Conservation (phyloP, 345 rosid species). For the Acer saccharum region DNA sequence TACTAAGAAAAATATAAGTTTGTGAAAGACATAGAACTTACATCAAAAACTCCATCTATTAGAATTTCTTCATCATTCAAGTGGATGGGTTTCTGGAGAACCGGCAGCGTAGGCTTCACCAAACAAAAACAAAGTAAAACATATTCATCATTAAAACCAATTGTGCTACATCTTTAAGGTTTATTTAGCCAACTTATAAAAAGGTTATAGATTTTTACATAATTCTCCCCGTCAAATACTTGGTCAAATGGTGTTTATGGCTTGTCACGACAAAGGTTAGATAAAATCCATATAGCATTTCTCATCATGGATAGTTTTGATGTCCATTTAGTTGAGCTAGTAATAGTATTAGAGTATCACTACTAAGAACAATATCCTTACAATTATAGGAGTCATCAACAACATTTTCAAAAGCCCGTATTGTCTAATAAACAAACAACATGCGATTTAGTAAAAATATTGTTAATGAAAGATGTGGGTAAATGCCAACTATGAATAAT, state of each 20-base stretch:
- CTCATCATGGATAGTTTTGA: slow-evolving; percentile 70
- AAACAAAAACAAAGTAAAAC: slow-evolving; percentile 27
- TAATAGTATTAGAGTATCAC: slow-evolving; percentile 63
- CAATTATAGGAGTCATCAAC: slow-evolving; percentile 76
- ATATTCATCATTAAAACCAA: background rate
- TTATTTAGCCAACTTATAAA: background rate
- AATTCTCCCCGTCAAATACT: slow-evolving; percentile 27
- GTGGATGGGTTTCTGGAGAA: slow-evolving; percentile 69
- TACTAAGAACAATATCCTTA: slow-evolving; percentile 48
- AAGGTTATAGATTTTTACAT: background rate
- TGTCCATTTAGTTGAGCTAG: slow-evolving; percentile 64
- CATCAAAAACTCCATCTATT: slow-evolving; percentile 83
- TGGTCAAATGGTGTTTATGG: slow-evolving; percentile 73
- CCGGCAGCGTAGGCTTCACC: too few relatives aligned
- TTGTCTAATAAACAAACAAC: slow-evolving; percentile 45
- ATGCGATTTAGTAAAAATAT: background rate
- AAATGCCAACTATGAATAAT: background rate
- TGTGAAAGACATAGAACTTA: slow-evolving; percentile 33
- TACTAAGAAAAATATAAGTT: background rate
- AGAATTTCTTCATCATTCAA: slow-evolving; percentile 79
- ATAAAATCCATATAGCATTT: slow-evolving; percentile 80
- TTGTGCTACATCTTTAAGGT: background rate
- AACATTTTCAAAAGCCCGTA: slow-evolving; percentile 82
- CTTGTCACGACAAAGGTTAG: slow-evolving; percentile 73
- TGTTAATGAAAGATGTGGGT: background rate